phyloP scores from a whole-genome alignment of 1,284 basidiomycete genomes.

The Gomphus sp. region DNA sequence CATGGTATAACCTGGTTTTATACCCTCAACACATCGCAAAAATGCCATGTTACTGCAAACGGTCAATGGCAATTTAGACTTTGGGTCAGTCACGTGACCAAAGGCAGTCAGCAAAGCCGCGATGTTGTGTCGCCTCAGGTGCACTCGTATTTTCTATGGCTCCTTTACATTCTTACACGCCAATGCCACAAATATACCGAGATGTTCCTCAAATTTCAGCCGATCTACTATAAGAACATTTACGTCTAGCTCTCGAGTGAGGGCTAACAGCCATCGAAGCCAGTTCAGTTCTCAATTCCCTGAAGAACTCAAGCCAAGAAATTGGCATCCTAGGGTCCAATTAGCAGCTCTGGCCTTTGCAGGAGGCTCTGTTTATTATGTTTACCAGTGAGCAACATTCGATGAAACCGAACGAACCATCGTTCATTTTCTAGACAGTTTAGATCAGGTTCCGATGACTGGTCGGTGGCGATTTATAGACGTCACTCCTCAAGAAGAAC shows the following conservation, averaged over 20 bases:
- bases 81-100: background rate
- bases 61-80: background rate
- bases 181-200: background rate
- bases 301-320: background rate
- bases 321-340: background rate
- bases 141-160: background rate
- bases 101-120: no score
- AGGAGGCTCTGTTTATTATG: constrained; percentile 44
- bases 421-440: constrained; percentile 29
- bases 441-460: constrained; percentile 76
- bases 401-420: background rate
- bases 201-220: background rate
- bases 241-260: background rate
- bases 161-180: background rate
- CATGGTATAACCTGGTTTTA: no score
- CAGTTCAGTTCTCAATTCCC: background rate
- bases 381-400: constrained; percentile 41
- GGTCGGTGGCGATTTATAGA: constrained; percentile 83
- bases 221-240: background rate
- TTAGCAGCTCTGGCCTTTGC: constrained; percentile 14
- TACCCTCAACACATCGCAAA: no score
- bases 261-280: background rate
- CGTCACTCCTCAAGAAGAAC: constrained; percentile 51
- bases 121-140: background rate
- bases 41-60: no score